Base-by-base conservation (phyloP, 768 basidiomycete genomes). In the Sporobolomyces roseus region DNA sequence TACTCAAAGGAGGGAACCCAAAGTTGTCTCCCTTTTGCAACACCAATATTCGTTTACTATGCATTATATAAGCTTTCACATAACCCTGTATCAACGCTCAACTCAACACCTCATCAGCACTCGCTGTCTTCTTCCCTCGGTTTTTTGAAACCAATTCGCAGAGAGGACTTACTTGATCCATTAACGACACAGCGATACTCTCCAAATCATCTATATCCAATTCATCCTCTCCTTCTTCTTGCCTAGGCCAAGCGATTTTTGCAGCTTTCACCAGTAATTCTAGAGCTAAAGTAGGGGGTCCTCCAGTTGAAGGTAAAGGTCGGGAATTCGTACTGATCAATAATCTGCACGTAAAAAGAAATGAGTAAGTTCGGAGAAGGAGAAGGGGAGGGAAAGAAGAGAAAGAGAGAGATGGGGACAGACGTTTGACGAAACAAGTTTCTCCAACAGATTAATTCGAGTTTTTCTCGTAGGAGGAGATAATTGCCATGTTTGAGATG, bases 381-480 rank as follows among this genome's bases (percentile, higher is more conserved):
- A 32, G 53, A 45, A 36, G 23, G 32, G 25, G 30, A 21, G 35
- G 16, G 45, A 13, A 16, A 3, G 30, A 48, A 21, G 33, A 27
- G 45, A 17, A 16, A 10, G 50, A 27, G 27, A 21, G 21, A 25
- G 41, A 53, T 16, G 17, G 25, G 21, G 36, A 52, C 74, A 41
- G 16, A 92, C 75, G 71, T 72, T 56, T 62, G 30, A 29, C 75
- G 45, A 5, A 63, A 48, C 19, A 76, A 59, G 56, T 76, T 76
- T 16, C 75, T 68, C 75, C 75, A 76, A 53, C 75, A 76, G 1
- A 76, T 14, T 25, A 66, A 32, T 61, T 76, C 75, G 30, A 76
- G 73, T 61, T 76, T 76, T 30, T 76, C 75, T 17, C 64, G 51
- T 49, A 76, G 36, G 3, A 76, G 29, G 19, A 75, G 67, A 61